These are phyloP conservation scores for Pseudopyrenochaeta lycopersici DNA, from an alignment of 2,329 filamentous ascomycete genomes.

Conservation along the genomic window DNA sequence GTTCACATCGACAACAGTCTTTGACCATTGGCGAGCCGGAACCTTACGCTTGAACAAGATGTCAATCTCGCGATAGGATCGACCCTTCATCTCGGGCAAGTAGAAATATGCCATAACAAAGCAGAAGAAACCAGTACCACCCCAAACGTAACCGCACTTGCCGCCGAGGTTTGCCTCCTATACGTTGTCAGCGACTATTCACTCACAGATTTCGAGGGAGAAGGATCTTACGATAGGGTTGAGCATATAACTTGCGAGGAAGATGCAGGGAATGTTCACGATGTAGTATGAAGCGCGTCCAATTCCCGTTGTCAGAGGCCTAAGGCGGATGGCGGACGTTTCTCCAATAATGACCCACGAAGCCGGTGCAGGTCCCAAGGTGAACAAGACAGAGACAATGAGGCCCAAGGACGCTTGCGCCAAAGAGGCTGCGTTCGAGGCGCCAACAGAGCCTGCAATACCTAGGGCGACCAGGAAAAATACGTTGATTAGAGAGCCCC, in stretches of 20 bases:
- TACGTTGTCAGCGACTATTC: constrained; percentile 68
- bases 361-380: constrained; percentile 68
- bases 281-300: constrained; percentile 72
- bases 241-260: constrained; percentile 68
- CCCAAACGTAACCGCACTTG: constrained; percentile 47
- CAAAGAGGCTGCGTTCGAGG: constrained; percentile 52
- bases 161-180: constrained; percentile 60
- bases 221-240: constrained; percentile 55
- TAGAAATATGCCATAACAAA: constrained; percentile 59
- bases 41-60: constrained; percentile 56
- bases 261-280: constrained; percentile 72
- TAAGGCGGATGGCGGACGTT: constrained; percentile 70
- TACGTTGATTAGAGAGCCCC: constrained; percentile 65
- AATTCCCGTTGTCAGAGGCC: constrained; percentile 71
- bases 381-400: constrained; percentile 72
- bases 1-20: constrained; percentile 65
- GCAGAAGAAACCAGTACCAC: constrained; percentile 63
- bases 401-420: constrained; percentile 71
- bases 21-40: constrained; percentile 64
- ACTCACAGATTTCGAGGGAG: constrained; percentile 54
- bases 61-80: constrained; percentile 63
- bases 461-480: constrained; percentile 66
- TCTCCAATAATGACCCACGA: constrained; percentile 75
- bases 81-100: constrained; percentile 64
- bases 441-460: constrained; percentile 64